Percentiles rank a stretch among this genome's conserved stretches.
phyloP scores from a whole-genome alignment of 148 eudicot genomes.

The Camellia japonica region DNA sequence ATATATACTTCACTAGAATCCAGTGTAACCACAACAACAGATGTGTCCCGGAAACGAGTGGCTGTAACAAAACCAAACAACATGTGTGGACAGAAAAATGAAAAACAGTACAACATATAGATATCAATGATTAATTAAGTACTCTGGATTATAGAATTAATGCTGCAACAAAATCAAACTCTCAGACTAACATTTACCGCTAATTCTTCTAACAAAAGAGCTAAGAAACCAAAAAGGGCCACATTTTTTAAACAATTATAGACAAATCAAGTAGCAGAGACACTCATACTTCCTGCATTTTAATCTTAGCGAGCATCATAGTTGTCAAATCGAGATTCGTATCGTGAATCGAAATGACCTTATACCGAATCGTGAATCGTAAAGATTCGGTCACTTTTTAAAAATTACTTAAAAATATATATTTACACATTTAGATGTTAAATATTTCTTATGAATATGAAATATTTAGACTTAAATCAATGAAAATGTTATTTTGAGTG shows the following conservation, averaged over 20 bases:
- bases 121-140: not conserved
- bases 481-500: too few species aligned
- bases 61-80: slow-evolving; percentile 34
- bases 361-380: too few species aligned
- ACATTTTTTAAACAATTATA: not conserved
- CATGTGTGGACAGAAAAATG: not conserved
- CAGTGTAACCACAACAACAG: slow-evolving; percentile 72
- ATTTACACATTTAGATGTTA: too few species aligned
- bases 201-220: not conserved
- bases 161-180: not conserved
- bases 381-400: too few species aligned
- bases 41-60: slow-evolving; percentile 59
- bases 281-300: not conserved
- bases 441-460: too few species aligned
- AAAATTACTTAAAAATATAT: too few species aligned
- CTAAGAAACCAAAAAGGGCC: not conserved
- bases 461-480: too few species aligned
- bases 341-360: too few species aligned
- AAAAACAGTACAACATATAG: not conserved
- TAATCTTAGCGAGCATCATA: not conserved
- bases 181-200: not conserved
- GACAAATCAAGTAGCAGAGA: not conserved
- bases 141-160: not conserved
- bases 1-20: slow-evolving; percentile 85
- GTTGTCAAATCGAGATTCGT: too few species aligned